phyloP scores from a whole-genome alignment of 371 early-diverging fungal genomes.

The Rhizopus sp. region DNA sequence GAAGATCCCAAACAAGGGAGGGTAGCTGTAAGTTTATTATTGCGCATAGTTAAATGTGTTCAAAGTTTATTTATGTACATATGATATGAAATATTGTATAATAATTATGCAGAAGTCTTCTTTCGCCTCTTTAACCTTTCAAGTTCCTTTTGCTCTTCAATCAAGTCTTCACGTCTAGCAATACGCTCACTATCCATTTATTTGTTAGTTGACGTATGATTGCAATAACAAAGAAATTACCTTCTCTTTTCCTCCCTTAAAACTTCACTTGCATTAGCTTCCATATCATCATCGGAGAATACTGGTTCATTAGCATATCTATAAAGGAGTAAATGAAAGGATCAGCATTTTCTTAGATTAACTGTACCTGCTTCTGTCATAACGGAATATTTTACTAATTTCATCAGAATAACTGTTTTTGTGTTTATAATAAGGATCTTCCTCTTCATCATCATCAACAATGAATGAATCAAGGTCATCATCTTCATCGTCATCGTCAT shows the following conservation, averaged over 20 bases:
- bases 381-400: slow-evolving; percentile 53
- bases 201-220: background rate
- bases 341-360: background rate
- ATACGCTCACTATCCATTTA: slow-evolving; percentile 46
- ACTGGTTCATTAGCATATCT: slow-evolving; percentile 53
- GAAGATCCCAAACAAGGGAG: no score
- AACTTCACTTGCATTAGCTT: slow-evolving; percentile 58
- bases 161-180: slow-evolving; percentile 52
- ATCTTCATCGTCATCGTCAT: slow-evolving; percentile 33
- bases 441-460: slow-evolving; percentile 45
- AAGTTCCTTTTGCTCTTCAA: slow-evolving; percentile 65
- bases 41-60: no score
- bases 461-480: slow-evolving; percentile 42
- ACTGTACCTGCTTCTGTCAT: slow-evolving; percentile 33
- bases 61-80: no score
- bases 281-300: slow-evolving; percentile 66
- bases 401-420: slow-evolving; percentile 39
- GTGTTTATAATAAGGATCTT: slow-evolving; percentile 14
- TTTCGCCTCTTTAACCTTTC: slow-evolving; percentile 66
- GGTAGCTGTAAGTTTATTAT: no score
- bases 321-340: slow-evolving; percentile 3
- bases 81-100: background rate
- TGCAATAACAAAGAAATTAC: slow-evolving; percentile 19
- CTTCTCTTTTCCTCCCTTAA: slow-evolving; percentile 62
- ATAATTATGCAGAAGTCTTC: slow-evolving; percentile 15